Evolutionary conservation across 75 land plant species (phyloP).

Genomic region (Cryptomeria japonica): DNA sequence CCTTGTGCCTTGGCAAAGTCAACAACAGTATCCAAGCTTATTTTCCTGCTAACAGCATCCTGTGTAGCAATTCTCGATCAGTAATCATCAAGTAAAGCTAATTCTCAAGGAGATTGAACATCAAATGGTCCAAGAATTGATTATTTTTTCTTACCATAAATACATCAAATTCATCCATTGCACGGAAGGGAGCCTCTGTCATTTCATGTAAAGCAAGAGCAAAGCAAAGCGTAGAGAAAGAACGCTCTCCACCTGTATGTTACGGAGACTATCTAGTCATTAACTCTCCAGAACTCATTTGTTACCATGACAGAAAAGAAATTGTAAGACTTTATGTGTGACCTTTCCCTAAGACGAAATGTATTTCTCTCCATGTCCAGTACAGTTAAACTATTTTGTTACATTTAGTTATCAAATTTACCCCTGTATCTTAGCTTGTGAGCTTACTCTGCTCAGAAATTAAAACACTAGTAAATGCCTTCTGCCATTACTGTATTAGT

Average conservation of each 20-base stretch:
- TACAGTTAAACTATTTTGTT: not conserved
- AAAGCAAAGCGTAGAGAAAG: constrained; percentile 94
- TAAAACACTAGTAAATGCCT: not conserved
- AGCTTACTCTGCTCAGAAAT: not conserved
- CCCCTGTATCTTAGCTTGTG: not conserved
- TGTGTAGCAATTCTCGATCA: constrained; percentile 16
- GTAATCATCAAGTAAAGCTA: not conserved
- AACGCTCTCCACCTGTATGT: constrained; percentile 88
- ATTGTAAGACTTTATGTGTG: not conserved
- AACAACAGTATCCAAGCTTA: constrained; percentile 85
- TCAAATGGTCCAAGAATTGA: not conserved
- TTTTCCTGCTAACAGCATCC: constrained; percentile 97
- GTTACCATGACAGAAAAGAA: not conserved
- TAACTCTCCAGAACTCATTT: not conserved
- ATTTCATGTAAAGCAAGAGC: constrained; percentile 93
- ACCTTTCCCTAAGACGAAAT: not conserved
- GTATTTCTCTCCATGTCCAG: not conserved
- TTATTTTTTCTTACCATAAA: constrained; percentile 71
- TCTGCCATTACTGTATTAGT: not conserved
- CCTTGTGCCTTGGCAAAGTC: constrained; percentile 90
- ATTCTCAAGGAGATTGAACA: not conserved
- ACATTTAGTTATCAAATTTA: not conserved
- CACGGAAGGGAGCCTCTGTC: constrained; percentile 99
- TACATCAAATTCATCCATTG: constrained; percentile 99
- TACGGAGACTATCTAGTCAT: not conserved